Evolutionary conservation across 2,329 filamentous ascomycete genomes (phyloP), one percentile per base, ranked within the genome.

Genomic region (Claviceps sp.): DNA sequence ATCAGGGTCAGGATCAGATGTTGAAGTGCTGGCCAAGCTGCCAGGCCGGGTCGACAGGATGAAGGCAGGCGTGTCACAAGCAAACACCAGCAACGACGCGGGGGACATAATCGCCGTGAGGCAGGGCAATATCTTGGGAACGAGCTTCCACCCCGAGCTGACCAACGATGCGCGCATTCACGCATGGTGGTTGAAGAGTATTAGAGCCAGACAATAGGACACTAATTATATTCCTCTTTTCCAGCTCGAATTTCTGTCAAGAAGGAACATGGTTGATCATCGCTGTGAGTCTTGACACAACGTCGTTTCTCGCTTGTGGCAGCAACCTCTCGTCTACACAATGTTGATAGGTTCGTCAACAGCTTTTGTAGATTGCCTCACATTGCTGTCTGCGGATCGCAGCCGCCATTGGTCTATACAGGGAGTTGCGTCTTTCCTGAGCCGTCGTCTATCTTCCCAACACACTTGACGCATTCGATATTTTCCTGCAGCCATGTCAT

Each of bases 141-240:
- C 87, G 3, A 96, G 90, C 62, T 98, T 97, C 64, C 93, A 97
- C 61, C 93, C 93, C 0, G 93, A 98, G 68, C 68, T 98, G 66
- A 97, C 91, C 0, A 79, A 82, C 7, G 93, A 98, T 70, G 73
- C 82, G 52, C 78, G 93, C 52, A 94, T 97, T 62, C 93, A 98
- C 68, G 76, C 80, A 4, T 97, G 93, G 93, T 98, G 93, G 93
- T 63, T 98, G 64, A 52, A 41, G 47, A 52, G 24, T 11, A 52
- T 54, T 19, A 19, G 19, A 8, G 24, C 72, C 77, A 59, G 80
- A 91, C 67, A 85, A 68, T 51, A 48, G 10, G 37, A 22, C 52
- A 43, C 6, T 22, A 22, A 37, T 34, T 11, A 11, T 16, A 13
- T 16, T 22, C 2, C 26, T 10, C 8, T 30, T 30, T 30, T 10